Conservation (phyloP, 176 grass and related monocot genomes). For the Urochloa ruziziensis region DNA sequence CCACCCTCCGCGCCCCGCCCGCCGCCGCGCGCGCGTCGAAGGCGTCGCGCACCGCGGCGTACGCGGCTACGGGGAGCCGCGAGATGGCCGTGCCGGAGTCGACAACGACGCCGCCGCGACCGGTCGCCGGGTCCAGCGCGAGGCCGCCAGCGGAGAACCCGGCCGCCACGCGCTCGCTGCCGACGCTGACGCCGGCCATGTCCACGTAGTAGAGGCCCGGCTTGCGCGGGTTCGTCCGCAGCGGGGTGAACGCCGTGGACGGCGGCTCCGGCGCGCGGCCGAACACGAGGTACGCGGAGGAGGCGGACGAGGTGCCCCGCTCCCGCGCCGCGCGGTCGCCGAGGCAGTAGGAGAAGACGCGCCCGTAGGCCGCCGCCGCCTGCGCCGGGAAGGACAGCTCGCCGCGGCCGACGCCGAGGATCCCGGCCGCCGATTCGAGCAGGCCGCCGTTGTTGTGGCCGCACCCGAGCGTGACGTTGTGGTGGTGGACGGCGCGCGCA, state of each 20-base stretch:
- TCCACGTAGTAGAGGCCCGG: conserved; percentile 62
- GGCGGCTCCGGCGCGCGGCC: conserved; percentile 43
- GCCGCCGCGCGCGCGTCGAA: conserved; percentile 40
- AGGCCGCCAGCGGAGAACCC: conserved; percentile 40
- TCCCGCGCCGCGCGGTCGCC: conserved; percentile 36
- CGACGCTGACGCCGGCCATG: conserved; percentile 60
- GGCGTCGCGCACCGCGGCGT: conserved; percentile 55
- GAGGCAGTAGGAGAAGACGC: conserved; percentile 72
- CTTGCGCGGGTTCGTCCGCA: conserved; percentile 48
- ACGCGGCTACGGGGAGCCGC: conserved; percentile 29
- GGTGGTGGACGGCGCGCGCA: not conserved
- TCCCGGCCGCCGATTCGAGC: conserved; percentile 50
- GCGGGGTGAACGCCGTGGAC: conserved; percentile 46
- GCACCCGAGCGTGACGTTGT: conserved; percentile 59
- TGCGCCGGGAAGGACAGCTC: conserved; percentile 56
- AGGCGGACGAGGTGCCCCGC: no score
- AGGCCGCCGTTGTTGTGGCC: conserved; percentile 69
- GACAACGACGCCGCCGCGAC: conserved; percentile 69
- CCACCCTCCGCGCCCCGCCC: conserved; percentile 29
- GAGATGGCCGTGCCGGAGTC: conserved; percentile 72
- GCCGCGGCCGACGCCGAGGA: conserved; percentile 70
- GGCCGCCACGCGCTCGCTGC: conserved; percentile 23
- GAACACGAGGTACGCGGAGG: conserved; percentile 64
- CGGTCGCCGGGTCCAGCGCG: conserved; percentile 41
- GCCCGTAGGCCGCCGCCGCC: conserved; percentile 43